Evolutionary conservation across 805 yeast species (phyloP).

Genomic region (Saturnispora diversa): DNA sequence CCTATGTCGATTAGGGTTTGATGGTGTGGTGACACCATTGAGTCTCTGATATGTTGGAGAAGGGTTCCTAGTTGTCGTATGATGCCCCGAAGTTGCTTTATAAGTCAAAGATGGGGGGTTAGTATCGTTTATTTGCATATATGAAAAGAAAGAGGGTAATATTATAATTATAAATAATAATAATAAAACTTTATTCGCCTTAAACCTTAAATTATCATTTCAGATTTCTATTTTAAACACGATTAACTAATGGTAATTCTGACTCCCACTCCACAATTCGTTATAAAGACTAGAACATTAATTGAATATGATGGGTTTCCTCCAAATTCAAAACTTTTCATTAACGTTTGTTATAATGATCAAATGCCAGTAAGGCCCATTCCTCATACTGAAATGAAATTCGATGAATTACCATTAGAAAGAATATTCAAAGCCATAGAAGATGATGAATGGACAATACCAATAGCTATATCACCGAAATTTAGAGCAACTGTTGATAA

Average conservation of each 20-base stretch:
- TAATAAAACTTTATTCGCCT: no score
- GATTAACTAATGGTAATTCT: slow-evolving; percentile 11
- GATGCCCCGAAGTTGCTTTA: no score
- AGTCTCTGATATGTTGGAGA: neutral
- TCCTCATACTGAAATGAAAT: slow-evolving; percentile 1
- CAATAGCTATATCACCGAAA: slow-evolving; percentile 60
- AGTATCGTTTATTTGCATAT: neutral
- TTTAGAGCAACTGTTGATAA: slow-evolving; percentile 53
- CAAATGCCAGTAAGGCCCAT: slow-evolving; percentile 43
- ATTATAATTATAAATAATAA: no score
- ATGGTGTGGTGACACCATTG: neutral
- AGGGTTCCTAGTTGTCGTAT: no score
- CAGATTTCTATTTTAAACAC: neutral
- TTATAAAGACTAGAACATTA: slow-evolving; percentile 53
- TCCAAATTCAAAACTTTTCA: slow-evolving; percentile 56
- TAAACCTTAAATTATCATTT: no score
- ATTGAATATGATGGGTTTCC: slow-evolving; percentile 25
- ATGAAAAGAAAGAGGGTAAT: neutral
- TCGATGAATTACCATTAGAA: slow-evolving; percentile 42
- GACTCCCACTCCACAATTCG: slow-evolving; percentile 63
- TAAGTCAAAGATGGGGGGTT: no score
- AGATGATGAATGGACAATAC: slow-evolving; percentile 77
- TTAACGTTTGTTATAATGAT: slow-evolving; percentile 64
- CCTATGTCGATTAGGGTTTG: slow-evolving; percentile 8
- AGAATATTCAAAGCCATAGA: slow-evolving; percentile 55